phyloP scores from a whole-genome alignment of 768 basidiomycete species.

The Thelephora ganbajun region DNA sequence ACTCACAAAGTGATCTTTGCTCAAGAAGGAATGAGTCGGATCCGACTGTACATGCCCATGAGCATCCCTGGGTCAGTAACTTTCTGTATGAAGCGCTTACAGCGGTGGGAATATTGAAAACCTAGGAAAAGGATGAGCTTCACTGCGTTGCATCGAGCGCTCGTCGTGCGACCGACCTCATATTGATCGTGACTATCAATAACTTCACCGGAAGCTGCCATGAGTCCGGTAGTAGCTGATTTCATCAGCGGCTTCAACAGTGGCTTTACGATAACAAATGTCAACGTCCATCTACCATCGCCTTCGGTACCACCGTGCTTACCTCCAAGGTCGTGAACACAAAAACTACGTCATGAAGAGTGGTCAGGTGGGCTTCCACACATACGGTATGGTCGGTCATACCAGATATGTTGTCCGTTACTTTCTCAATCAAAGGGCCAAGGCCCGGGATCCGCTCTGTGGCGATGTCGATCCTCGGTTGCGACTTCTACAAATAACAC shows the following conservation, averaged over 20 bases:
- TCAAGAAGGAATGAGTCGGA: constrained; percentile 80
- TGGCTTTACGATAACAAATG: constrained; percentile 28
- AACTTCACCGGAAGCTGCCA: constrained; percentile 57
- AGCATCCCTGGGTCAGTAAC: not conserved
- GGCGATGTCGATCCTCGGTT: not conserved
- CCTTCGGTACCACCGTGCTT: constrained; percentile 2
- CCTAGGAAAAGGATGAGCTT: constrained; percentile 12
- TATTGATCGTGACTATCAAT: constrained; percentile 75
- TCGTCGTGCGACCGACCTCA: constrained; percentile 28
- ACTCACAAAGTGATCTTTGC: constrained; percentile 79
- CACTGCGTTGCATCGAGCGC: too few species aligned
- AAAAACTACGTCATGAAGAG: constrained; percentile 36
- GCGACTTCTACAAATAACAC: not conserved
- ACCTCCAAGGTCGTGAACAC: constrained; percentile 78
- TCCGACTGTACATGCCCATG: constrained; percentile 39
- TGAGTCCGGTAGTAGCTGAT: constrained; percentile 49
- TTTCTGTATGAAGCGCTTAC: constrained; percentile 24
- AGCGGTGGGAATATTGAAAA: constrained; percentile 74
- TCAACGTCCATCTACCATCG: not conserved
- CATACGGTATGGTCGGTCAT: constrained; percentile 5
- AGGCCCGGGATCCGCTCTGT: constrained; percentile 79
- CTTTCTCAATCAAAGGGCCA: constrained; percentile 57
- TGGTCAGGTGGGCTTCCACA: not conserved
- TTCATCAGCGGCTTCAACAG: constrained; percentile 70
- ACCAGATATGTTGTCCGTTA: constrained; percentile 62